Percentiles rank a stretch among this genome's conserved stretches.
These are phyloP conservation scores for Cutaneotrichosporon sp. DNA, from an alignment of 1,284 basidiomycete species.

Conservation along the genomic window DNA sequence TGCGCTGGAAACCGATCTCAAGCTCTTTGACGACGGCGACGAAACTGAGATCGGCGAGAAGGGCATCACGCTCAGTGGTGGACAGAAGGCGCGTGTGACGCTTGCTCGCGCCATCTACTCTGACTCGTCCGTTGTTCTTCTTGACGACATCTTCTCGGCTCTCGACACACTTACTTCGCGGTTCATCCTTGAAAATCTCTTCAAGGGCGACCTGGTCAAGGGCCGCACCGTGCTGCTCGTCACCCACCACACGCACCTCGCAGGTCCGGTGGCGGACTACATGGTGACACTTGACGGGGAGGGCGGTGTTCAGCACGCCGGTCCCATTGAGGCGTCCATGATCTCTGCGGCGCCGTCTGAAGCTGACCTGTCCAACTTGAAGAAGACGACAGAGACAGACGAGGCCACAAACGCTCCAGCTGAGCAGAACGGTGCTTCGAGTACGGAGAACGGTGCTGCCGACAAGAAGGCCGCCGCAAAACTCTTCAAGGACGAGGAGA, in stretches of 20 bases:
- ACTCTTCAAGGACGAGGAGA: conserved; percentile 59
- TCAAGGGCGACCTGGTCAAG: conserved; percentile 62
- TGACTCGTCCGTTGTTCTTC: conserved; percentile 57
- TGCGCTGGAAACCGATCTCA: conserved; percentile 60
- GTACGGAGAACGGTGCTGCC: conserved; percentile 21
- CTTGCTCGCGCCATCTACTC: conserved; percentile 68
- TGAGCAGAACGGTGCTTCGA: not conserved
- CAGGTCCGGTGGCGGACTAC: conserved; percentile 60
- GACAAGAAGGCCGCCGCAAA: conserved; percentile 18
- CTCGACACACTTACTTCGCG: conserved; percentile 61
- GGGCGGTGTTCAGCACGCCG: conserved; percentile 47
- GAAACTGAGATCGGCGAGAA: conserved; percentile 57
- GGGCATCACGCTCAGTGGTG: conserved; percentile 56
- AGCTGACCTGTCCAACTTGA: conserved; percentile 17
- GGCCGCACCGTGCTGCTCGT: conserved; percentile 68
- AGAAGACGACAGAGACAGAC: conserved; percentile 43
- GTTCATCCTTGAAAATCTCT: conserved; percentile 70
- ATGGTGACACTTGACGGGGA: conserved; percentile 59
- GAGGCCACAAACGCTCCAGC: conserved; percentile 32
- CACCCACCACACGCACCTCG: conserved; percentile 67
- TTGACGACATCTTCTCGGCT: conserved; percentile 56
- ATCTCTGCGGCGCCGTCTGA: conserved; percentile 15
- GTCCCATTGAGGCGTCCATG: conserved; percentile 30
- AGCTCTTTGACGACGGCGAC: conserved; percentile 66
- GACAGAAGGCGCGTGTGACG: conserved; percentile 65